Percentiles rank a stretch among this genome's conserved stretches.
phyloP scores from a whole-genome alignment of 306 rosid genomes.

The Prunus fruticosa region DNA sequence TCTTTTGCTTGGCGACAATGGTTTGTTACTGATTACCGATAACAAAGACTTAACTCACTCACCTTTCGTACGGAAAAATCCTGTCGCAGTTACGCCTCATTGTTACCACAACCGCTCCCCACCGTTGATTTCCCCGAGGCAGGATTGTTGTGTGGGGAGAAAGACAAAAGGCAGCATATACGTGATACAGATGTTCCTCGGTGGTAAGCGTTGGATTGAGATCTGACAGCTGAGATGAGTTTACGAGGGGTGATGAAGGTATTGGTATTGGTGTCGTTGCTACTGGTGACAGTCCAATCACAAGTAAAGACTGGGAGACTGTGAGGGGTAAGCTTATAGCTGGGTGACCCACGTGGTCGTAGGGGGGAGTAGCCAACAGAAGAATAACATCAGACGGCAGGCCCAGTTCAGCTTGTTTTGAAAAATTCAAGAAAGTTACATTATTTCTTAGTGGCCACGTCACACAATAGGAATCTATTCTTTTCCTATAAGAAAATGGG shows the following conservation, averaged over 20 bases:
- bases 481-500: too few relatives aligned
- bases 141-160: not conserved
- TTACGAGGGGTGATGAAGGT: not conserved
- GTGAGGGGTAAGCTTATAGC: constrained; percentile 13
- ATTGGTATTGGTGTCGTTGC: not conserved
- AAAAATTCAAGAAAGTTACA: not conserved
- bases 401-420: not conserved
- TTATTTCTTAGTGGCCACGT: not conserved
- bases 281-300: constrained; percentile 34
- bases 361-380: constrained; percentile 5
- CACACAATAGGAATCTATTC: too few relatives aligned
- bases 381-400: constrained; percentile 25
- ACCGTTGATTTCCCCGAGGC: not conserved
- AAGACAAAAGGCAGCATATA: constrained; percentile 10
- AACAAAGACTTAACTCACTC: not conserved
- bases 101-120: not conserved
- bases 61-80: not conserved
- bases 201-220: constrained; percentile 9
- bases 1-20: constrained; percentile 30
- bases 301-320: constrained; percentile 18
- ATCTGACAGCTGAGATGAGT: constrained; percentile 2
- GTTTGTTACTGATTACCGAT: constrained; percentile 34
- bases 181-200: constrained; percentile 22
- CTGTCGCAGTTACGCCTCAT: constrained; percentile 12
- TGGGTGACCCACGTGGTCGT: constrained; percentile 41